Evolutionary conservation across 805 yeast species (phyloP).

Genomic region (Tetrapisispora iriomotensis): DNA sequence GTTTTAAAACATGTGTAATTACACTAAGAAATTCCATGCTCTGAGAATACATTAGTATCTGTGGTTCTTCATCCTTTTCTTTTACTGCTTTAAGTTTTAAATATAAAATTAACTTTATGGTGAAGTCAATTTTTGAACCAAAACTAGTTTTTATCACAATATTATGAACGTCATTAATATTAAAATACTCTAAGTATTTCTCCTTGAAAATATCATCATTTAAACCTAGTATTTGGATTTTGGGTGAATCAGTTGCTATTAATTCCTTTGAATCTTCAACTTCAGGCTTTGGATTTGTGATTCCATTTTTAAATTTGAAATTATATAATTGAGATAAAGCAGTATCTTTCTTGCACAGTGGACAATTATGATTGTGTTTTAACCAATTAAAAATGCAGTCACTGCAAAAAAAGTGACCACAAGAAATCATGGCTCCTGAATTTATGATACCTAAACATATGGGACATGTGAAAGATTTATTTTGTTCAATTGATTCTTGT

Average conservation of each 20-base stretch:
- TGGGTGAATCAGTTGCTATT: no score
- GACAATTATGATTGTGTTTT: slow-evolving; percentile 49
- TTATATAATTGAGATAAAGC: slow-evolving; percentile 48
- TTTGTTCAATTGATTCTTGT: slow-evolving; percentile 21
- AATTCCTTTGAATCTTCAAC: not conserved
- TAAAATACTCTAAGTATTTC: slow-evolving; percentile 17
- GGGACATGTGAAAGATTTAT: slow-evolving; percentile 42
- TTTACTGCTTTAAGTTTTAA: slow-evolving; percentile 42
- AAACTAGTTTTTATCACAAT: slow-evolving; percentile 40
- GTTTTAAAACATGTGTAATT: slow-evolving; percentile 53
- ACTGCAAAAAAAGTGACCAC: slow-evolving; percentile 88
- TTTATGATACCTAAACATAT: slow-evolving; percentile 68
- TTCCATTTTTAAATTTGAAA: slow-evolving; percentile 41
- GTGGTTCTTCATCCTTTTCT: slow-evolving; percentile 37
- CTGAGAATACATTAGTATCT: slow-evolving; percentile 82
- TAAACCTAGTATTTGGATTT: not conserved
- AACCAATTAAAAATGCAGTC: slow-evolving; percentile 76
- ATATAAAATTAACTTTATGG: slow-evolving; percentile 61
- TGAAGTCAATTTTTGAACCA: slow-evolving; percentile 82
- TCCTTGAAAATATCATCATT: slow-evolving; percentile 11
- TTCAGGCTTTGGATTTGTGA: not conserved
- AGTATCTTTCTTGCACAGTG: slow-evolving; percentile 62
- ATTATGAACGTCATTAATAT: slow-evolving; percentile 37
- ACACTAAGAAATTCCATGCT: slow-evolving; percentile 69
- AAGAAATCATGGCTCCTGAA: slow-evolving; percentile 71